Base-by-base conservation (phyloP, 176 grass and related monocot genomes). In the Alloteropsis semialata region DNA sequence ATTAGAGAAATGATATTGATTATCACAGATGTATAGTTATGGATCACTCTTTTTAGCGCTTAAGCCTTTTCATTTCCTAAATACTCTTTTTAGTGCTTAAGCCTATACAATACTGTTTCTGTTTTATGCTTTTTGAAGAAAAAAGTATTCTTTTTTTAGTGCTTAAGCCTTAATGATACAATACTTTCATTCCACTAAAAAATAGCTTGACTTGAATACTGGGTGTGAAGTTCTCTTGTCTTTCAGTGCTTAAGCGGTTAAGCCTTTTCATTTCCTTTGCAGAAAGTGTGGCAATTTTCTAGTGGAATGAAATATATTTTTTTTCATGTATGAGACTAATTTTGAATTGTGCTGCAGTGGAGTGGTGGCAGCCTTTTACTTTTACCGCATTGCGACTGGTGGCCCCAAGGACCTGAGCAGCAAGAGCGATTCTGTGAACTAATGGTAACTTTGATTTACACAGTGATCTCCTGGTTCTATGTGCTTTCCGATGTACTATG, bases 261-360 rank as follows among this genome's bases (percentile, higher is more conserved):
- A n/a, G n/a, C n/a, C n/a, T 70, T 22, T 41, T 6, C 32, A 68
- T 85, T 32, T 75, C 22, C 45, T 33, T 11, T 13, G 6, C 65
- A 33, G 44, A 29, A 25, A 71, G 33, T 71, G 55, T 2, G 6
- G 11, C 28, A 17, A 51, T 19, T 89, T 69, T 69, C 24, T 41
- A 16, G 42, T 69, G 33, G 8, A 27, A 0, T 49, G 4, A 33
- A 56, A 56, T 53, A 72, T 27, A 19, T 83, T 1, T 34, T 28
- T 78, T 17, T 57, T 58, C 62, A 27, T 69, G 25, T 80, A 54
- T 84, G 55, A 54, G 34, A 46, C 10, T 85, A 77, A 43, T 46
- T 80, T 82, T 28, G n/a, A 69, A 55, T 76, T 78, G 7, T 84
- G 49, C 45, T 89, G 80, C 84, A 94, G 92, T 78, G 89, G 89